Percentiles rank a stretch among this genome's conserved stretches.
Evolutionary conservation across 2,329 filamentous ascomycete genomes (phyloP).

Genomic region (Xylariales sp.): DNA sequence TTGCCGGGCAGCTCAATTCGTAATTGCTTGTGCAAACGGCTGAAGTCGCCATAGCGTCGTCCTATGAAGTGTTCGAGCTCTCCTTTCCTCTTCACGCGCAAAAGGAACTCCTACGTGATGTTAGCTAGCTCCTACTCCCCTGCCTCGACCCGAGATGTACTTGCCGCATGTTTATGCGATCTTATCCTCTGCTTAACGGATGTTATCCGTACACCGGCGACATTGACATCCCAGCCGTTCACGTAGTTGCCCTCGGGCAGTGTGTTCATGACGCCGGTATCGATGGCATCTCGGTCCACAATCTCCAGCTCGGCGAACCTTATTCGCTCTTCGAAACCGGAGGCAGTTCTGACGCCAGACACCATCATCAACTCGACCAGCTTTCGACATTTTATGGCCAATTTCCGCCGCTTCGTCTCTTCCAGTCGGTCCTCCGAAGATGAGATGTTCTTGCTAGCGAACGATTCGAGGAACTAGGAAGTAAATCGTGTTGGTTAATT

Average conservation of each 20-base stretch:
- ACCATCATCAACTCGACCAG: constrained; percentile 99
- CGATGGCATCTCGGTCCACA: constrained; percentile 87
- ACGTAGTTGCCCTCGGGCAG: constrained; percentile 87
- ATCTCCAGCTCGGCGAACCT: constrained; percentile 96
- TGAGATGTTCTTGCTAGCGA: constrained; percentile 94
- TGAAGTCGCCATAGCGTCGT: constrained; percentile 85
- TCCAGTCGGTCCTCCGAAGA: constrained; percentile 94
- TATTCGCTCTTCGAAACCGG: constrained; percentile 95
- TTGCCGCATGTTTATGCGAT: constrained; percentile 84
- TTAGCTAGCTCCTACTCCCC: constrained; percentile 10
- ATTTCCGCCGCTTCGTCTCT: constrained; percentile 89
- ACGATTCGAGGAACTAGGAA: constrained; percentile 84
- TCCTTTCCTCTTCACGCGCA: constrained; percentile 76
- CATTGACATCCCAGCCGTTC: constrained; percentile 96
- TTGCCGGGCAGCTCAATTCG: constrained; percentile 86
- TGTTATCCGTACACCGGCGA: constrained; percentile 79
- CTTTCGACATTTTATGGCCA: constrained; percentile 91
- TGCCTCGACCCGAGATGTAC: constrained; percentile 24
- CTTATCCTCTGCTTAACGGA: constrained; percentile 81
- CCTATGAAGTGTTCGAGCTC: constrained; percentile 75
- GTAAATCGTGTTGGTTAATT: neutral
- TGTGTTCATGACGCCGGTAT: constrained; percentile 81
- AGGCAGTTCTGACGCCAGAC: constrained; percentile 89
- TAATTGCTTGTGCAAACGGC: constrained; percentile 70
- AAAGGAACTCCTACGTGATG: constrained; percentile 68